Base-by-base conservation (phyloP, 2,329 filamentous ascomycete species). In the Colletotrichum abscissum region DNA sequence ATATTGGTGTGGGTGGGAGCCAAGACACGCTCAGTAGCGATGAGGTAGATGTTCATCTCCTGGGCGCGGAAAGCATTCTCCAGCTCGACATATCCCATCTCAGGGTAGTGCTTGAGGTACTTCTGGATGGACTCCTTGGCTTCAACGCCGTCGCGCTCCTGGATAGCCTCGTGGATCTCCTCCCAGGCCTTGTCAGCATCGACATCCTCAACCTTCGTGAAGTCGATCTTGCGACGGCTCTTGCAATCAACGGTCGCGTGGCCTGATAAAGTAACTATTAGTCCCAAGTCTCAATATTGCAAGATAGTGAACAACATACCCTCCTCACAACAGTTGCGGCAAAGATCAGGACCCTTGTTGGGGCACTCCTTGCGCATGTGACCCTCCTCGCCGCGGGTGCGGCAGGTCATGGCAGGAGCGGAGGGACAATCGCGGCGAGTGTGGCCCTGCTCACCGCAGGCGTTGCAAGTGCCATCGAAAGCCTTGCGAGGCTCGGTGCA, bases 291-390 rank as follows among this genome's bases (percentile, higher is more conserved):
- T 63, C 16, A 38, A 19, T 11, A 35, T 35, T 22, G 28, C n/a
- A 33, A 22, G 35, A 33, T 46, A 14, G 28, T 30, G 16, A 16
- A 22, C 26, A 19, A 77, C 82, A 75, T 79, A 90, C 91, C 91
- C 77, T 90, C 87, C 75, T 90, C 81, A 38, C 87, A 83, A 78
- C 92, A 94, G 78, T 93, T 92, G 64, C 86, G 85, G 81, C 92
- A 94, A 11, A 86, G 70, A 76, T 83, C 81, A 0, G 91, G 85
- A 7, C 87, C 87, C 75, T 89, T 89, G 1, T 87, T 81, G 1
- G 92, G 92, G 76, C 93, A 95, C 67, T 93, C 91, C 33, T 88
- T 87, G 63, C 88, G 84, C 77, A 90, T 82, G 76, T 90, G 89
- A 3, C 88, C 88, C 33, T 85, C 81, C 75, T 90, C 81, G 35